Conservation (phyloP, 495 filamentous ascomycete genomes). For the Cenococcum geophilum region DNA sequence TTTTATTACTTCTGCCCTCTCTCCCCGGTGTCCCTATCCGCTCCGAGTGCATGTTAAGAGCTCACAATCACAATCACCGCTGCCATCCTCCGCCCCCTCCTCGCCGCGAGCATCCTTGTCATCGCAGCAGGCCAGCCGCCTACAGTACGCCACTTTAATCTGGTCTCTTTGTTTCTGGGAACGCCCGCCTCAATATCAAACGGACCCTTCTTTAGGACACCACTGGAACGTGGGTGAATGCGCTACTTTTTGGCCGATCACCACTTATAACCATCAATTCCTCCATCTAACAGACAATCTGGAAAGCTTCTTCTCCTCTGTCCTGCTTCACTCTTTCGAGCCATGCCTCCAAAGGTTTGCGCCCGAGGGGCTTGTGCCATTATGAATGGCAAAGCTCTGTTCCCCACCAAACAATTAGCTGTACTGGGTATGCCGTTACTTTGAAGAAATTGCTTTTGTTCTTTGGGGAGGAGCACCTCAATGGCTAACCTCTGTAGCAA, state of each 20-base stretch:
- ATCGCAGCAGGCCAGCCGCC: constrained; percentile 20
- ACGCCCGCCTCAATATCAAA: constrained; percentile 27
- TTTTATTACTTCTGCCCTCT: constrained; percentile 13
- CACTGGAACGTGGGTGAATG: constrained; percentile 6
- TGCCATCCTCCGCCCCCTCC: constrained; percentile 23
- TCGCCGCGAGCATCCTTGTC: constrained; percentile 29
- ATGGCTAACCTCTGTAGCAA: constrained; percentile 47
- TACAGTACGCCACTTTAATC: constrained; percentile 31
- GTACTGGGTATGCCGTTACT: constrained; percentile 25
- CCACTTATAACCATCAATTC: background rate
- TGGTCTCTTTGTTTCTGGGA: constrained; percentile 27
- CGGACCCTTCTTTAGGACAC: constrained; percentile 20
- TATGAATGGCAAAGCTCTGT: constrained; percentile 18
- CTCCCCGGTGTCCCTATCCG: constrained; percentile 26
- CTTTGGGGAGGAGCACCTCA: background rate
- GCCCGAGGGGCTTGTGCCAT: constrained; percentile 17
- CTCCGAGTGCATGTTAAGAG: constrained; percentile 23
- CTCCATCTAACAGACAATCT: background rate
- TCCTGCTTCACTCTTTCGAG: background rate
- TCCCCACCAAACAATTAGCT: constrained; percentile 28
- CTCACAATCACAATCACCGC: constrained; percentile 28
- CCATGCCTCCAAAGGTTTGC: constrained; percentile 17
- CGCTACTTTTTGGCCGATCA: background rate
- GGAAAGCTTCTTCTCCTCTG: background rate
- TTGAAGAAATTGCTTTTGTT: background rate